Evolutionary conservation across 2,329 filamentous ascomycete species (phyloP), one percentile per base, ranked within the genome.

Genomic region (Dactylellina drechsleri): DNA sequence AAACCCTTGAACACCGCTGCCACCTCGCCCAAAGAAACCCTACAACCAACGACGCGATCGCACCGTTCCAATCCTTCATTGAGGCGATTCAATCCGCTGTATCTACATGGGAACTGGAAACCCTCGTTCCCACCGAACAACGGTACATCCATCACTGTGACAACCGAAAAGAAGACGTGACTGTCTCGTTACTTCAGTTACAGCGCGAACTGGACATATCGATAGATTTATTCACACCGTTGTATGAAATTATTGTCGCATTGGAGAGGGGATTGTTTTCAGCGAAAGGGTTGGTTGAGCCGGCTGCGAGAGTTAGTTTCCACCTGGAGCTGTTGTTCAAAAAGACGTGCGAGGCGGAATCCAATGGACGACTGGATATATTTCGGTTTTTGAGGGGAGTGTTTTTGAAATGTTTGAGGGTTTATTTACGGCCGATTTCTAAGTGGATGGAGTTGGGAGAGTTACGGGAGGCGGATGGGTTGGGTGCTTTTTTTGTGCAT

Each of bases 371-470:
- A 66, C 83, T 85, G 1, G 80, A 81, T 0, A 83, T 87, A 0
- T 95, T 92, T 79, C 81, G 83, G 45, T 88, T 87, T 45, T 83
- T 95, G 4, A 88, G 88, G 1, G 83, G 83, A 0, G 84, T 95
- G 2, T 95, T 97, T 80, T 89, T 95, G 66, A 86, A 90, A 53
- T 96, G 92, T 80, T 90, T 97, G 71, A 87, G 89, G 68, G 88
- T 92, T 0, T 98, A 97, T 81, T 85, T 96, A 43, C 88, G 88
- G 45, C 92, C 93, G 0, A 90, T 97, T 52, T 86, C 89, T 41
- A 83, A 85, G 15, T 98, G 94, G 94, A 94, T 97, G 89, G 89
- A 92, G 78, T 86, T 88, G 43, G 94, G 94, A 0, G 87, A 89
- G 64, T 83, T 97, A 2, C 23, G 71, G 20, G 70, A 76, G 28